These are phyloP conservation scores for Theobroma cacao DNA, from an alignment of 345 rosid genomes.

Conservation along the genomic window DNA sequence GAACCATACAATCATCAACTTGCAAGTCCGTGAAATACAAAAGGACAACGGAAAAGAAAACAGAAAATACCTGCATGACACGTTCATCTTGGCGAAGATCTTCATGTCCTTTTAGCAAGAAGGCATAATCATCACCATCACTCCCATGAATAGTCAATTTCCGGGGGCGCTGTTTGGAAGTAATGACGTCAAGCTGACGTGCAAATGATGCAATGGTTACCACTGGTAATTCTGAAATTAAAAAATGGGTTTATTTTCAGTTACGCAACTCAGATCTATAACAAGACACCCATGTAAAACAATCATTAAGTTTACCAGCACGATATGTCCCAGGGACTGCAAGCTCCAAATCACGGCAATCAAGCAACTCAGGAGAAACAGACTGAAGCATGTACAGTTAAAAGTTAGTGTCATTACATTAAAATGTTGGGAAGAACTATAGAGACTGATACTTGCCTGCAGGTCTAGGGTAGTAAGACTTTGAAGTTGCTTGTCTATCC, in stretches of 20 bases:
- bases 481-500: slow-evolving; percentile 94
- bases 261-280: background rate
- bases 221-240: slow-evolving; percentile 64
- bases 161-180: slow-evolving; percentile 95
- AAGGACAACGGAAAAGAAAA: slow-evolving; percentile 10
- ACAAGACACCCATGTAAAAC: background rate
- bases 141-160: slow-evolving; percentile 94
- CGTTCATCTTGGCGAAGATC: slow-evolving; percentile 99
- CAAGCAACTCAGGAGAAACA: slow-evolving; percentile 92
- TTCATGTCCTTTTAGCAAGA: slow-evolving; percentile 96
- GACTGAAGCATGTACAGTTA: slow-evolving; percentile 46
- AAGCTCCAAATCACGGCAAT: slow-evolving; percentile 86
- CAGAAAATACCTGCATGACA: slow-evolving; percentile 87
- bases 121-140: slow-evolving; percentile 90
- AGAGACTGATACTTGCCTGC: slow-evolving; percentile 52
- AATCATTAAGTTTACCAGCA: slow-evolving; percentile 50
- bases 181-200: slow-evolving; percentile 82
- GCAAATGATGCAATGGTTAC: slow-evolving; percentile 94
- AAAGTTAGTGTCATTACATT: slow-evolving; percentile 13
- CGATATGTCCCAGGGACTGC: slow-evolving; percentile 98
- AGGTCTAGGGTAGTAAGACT: slow-evolving; percentile 87
- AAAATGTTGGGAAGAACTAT: slow-evolving; percentile 11
- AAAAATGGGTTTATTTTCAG: background rate
- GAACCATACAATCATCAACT: background rate
- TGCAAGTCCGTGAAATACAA: slow-evolving; percentile 8